Conservation (phyloP, 306 rosid species). For the Sesbania bispinosa region DNA sequence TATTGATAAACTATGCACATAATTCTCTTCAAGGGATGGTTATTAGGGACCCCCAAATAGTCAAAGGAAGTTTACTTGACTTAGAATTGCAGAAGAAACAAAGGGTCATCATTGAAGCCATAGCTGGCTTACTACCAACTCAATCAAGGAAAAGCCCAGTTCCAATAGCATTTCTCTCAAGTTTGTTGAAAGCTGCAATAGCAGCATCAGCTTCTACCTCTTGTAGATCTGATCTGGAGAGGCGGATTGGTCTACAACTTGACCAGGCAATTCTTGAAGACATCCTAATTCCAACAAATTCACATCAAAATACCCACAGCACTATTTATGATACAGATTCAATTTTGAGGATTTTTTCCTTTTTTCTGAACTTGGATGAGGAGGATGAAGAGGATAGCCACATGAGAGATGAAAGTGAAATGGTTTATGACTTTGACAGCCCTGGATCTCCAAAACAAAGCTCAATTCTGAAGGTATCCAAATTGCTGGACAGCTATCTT, state of each 20-base stretch:
- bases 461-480: slow-evolving; percentile 88
- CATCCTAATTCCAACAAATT: slow-evolving; percentile 71
- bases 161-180: slow-evolving; percentile 95
- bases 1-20: slow-evolving; percentile 81
- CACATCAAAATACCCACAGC: slow-evolving; percentile 54
- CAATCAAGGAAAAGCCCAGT: slow-evolving; percentile 90
- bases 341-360: slow-evolving; percentile 77
- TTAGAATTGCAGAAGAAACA: slow-evolving; percentile 80
- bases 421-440: slow-evolving; percentile 83
- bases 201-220: slow-evolving; percentile 73
- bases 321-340: slow-evolving; percentile 80
- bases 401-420: slow-evolving; percentile 77
- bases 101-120: slow-evolving; percentile 80
- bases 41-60: slow-evolving; percentile 49
- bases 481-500: slow-evolving; percentile 75
- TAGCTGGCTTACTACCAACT: slow-evolving; percentile 71
- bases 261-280: slow-evolving; percentile 99
- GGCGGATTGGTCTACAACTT: slow-evolving; percentile 86
- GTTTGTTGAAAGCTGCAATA: slow-evolving; percentile 84
- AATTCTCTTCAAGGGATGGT: slow-evolving; percentile 79
- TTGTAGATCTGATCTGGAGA: slow-evolving; percentile 85
- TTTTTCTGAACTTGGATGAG: slow-evolving; percentile 82
- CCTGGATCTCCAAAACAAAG: slow-evolving; percentile 97
- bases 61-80: slow-evolving; percentile 60
- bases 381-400: slow-evolving; percentile 69